These are phyloP conservation scores for Nepenthes mirabilis DNA, from an alignment of 148 eudicot genomes.

Conservation along the genomic window DNA sequence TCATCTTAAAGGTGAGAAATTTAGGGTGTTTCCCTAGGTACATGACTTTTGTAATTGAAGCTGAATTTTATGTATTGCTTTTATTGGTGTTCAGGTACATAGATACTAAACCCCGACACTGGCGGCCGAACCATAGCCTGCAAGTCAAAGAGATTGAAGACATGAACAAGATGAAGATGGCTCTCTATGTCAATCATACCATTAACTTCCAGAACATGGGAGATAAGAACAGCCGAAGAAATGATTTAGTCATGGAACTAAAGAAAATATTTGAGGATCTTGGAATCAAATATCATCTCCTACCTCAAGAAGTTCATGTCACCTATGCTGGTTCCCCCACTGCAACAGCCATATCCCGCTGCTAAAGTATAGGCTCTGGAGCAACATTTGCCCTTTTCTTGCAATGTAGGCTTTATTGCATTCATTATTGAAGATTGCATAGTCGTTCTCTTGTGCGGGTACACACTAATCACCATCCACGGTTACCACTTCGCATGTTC, in stretches of 20 bases:
- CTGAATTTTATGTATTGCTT: not conserved
- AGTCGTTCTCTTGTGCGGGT: no score
- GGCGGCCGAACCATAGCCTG: conserved; percentile 27
- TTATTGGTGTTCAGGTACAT: conserved; percentile 11
- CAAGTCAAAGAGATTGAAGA: conserved; percentile 26
- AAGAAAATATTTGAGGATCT: conserved; percentile 41
- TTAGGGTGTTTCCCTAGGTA: no score
- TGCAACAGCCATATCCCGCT: not conserved
- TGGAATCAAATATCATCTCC: conserved; percentile 21
- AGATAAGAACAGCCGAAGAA: conserved; percentile 25
- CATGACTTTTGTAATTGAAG: no score
- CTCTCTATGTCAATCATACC: conserved; percentile 22
- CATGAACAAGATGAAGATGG: conserved; percentile 36
- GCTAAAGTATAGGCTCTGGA: no score
- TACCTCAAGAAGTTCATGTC: conserved; percentile 26
- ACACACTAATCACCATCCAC: no score
- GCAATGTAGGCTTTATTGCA: no score
- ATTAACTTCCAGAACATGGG: conserved; percentile 29
- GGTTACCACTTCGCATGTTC: no score
- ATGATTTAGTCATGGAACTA: conserved; percentile 24
- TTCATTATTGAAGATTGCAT: no score
- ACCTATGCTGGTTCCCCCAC: not conserved
- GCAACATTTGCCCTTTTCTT: no score
- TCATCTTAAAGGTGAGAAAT: no score
- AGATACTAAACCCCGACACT: conserved; percentile 19